Percentiles rank a stretch among this genome's conserved stretches.
Evolutionary conservation across 768 basidiomycete species (phyloP).

Genomic region (Lactarius trivialis): DNA sequence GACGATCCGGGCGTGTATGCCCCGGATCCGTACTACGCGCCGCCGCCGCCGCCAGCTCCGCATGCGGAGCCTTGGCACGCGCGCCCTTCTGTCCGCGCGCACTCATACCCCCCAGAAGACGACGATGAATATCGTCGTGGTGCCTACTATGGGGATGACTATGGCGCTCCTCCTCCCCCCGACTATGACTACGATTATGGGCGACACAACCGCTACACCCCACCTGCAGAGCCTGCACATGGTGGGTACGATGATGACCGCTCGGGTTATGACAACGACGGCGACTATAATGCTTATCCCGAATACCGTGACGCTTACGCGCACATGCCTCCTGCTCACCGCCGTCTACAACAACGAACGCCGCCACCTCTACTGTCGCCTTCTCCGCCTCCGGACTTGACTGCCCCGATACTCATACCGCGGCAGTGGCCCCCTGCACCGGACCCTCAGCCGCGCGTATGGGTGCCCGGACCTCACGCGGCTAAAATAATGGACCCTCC

Average conservation of each 20-base stretch:
- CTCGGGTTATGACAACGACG: background rate
- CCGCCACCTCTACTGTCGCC: background rate
- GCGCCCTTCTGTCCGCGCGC: background rate
- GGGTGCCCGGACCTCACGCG: constrained; percentile 14
- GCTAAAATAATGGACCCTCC: background rate
- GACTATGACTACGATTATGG: constrained; percentile 7
- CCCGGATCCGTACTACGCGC: constrained; percentile 14
- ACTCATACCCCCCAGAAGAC: background rate
- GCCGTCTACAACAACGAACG: background rate
- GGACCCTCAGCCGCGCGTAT: constrained; percentile 11
- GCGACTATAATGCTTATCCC: background rate
- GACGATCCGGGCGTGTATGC: constrained; percentile 7
- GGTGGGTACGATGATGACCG: constrained; percentile 1
- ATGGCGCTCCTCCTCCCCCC: background rate
- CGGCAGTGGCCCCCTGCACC: background rate
- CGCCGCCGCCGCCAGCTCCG: constrained; percentile 11
- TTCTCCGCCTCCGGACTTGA: background rate
- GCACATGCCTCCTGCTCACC: background rate
- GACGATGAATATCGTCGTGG: background rate
- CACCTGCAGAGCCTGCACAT: background rate
- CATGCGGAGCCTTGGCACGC: constrained; percentile 12
- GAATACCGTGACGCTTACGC: background rate
- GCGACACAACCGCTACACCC: background rate
- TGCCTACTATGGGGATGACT: background rate
- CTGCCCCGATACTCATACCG: background rate